phyloP scores from a whole-genome alignment of 2,329 filamentous ascomycete species.

The Zymoseptoria brevis region DNA sequence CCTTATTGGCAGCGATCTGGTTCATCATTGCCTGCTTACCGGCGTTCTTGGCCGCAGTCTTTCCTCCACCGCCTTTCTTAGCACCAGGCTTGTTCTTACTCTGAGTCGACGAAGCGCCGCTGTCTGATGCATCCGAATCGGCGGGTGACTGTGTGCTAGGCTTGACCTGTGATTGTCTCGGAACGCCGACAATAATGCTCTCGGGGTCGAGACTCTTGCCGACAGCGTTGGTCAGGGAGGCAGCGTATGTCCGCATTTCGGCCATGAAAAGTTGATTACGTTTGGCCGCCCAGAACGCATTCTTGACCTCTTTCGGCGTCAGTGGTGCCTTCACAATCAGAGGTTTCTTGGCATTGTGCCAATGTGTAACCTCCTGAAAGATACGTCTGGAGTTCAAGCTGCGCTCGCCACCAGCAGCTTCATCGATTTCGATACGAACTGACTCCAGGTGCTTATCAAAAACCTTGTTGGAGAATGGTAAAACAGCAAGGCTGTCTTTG shows the following conservation, averaged over 20 bases:
- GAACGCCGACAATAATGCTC: constrained; percentile 46
- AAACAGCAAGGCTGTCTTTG: constrained; percentile 25
- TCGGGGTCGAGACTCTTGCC: constrained; percentile 59
- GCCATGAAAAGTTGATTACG: constrained; percentile 59
- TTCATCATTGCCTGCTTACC: constrained; percentile 39
- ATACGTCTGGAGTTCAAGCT: constrained; percentile 32
- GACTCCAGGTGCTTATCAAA: constrained; percentile 43
- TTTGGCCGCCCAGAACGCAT: constrained; percentile 35
- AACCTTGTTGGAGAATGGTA: constrained; percentile 41
- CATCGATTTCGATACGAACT: constrained; percentile 34
- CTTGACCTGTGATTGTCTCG: constrained; percentile 13
- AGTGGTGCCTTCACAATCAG: constrained; percentile 36
- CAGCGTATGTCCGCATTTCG: constrained; percentile 61
- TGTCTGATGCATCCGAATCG: constrained; percentile 24
- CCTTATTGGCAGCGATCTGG: constrained; percentile 35
- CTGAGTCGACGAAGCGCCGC: constrained; percentile 13
- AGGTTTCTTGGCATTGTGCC: constrained; percentile 53
- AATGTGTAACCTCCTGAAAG: constrained; percentile 48
- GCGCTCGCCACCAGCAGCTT: constrained; percentile 26
- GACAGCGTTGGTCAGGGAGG: constrained; percentile 57
- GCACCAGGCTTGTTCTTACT: constrained; percentile 23
- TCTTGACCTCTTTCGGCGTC: constrained; percentile 22
- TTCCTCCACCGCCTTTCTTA: constrained; percentile 26
- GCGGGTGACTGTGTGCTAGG: constrained; percentile 19
- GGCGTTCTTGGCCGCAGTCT: constrained; percentile 28